Percentiles rank a stretch among this genome's conserved stretches.
Conservation (phyloP, 176 grass and related monocot genomes). For the Saccharum officinarum region DNA sequence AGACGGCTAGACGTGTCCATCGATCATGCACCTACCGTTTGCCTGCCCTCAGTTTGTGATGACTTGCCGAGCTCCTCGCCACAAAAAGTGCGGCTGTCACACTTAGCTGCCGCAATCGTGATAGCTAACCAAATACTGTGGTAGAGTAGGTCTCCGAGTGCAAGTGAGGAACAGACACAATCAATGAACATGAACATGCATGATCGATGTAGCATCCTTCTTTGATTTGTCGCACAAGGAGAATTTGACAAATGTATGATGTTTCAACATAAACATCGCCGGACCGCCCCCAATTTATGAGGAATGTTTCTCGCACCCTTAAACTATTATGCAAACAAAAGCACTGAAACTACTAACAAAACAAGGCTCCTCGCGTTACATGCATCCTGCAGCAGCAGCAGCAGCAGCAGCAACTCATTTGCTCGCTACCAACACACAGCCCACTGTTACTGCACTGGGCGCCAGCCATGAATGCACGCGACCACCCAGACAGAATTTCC, state of each 20-base stretch:
- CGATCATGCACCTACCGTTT: neutral
- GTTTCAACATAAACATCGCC: neutral
- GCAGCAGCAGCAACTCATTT: constrained; percentile 17
- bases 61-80: neutral
- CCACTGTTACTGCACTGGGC: constrained; percentile 21
- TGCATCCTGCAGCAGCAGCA: neutral
- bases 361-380: constrained; percentile 16
- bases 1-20: neutral
- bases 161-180: neutral
- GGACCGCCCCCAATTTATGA: neutral
- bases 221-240: neutral
- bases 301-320: neutral
- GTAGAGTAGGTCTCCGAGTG: no score
- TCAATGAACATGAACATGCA: neutral
- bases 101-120: no score
- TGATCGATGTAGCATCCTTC: neutral
- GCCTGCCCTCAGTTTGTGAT: neutral
- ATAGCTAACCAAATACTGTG: no score
- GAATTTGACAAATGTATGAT: neutral
- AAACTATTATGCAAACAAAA: constrained; percentile 3
- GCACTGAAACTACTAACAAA: constrained; percentile 9
- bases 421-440: neutral
- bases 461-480: constrained; percentile 31
- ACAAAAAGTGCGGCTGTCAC: no score
- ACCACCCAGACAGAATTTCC: constrained; percentile 40